These are phyloP conservation scores for Phytopythium chamaehyphon DNA, from an alignment of 352 stramenopile genomes.

Conservation along the genomic window DNA sequence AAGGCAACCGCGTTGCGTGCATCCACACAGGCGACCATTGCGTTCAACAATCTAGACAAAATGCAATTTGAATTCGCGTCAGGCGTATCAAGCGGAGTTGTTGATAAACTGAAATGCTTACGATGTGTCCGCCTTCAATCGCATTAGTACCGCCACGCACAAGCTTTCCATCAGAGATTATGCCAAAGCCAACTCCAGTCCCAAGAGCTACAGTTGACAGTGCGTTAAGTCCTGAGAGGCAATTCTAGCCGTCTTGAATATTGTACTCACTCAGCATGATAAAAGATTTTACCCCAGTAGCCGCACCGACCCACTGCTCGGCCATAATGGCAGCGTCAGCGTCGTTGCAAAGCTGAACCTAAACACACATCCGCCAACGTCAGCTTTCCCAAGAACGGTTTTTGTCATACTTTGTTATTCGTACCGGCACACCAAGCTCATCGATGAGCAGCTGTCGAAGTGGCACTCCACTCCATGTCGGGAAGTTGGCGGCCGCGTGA, in stretches of 20 bases:
- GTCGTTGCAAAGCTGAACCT: slow-evolving; percentile 68
- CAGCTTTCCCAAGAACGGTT: neutral
- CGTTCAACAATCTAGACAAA: slow-evolving; percentile 67
- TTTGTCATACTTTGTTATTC: neutral
- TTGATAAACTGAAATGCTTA: slow-evolving; percentile 16
- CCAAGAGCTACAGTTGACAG: slow-evolving; percentile 43
- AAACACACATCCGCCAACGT: neutral
- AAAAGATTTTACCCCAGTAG: slow-evolving; percentile 54
- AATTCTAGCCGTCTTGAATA: neutral
- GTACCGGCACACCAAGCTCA: slow-evolving; percentile 25
- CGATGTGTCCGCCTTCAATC: slow-evolving; percentile 81
- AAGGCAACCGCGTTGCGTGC: slow-evolving; percentile 68
- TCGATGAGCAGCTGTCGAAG: slow-evolving; percentile 50
- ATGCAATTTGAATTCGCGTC: neutral
- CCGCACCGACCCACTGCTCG: slow-evolving; percentile 76
- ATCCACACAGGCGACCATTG: slow-evolving; percentile 71
- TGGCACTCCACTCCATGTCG: slow-evolving; percentile 55
- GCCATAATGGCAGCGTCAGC: slow-evolving; percentile 77
- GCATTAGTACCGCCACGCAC: slow-evolving; percentile 60
- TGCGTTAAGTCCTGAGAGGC: neutral
- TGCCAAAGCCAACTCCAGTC: slow-evolving; percentile 66
- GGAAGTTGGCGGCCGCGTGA: slow-evolving; percentile 66
- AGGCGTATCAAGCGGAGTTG: too few relatives aligned
- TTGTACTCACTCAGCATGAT: slow-evolving; percentile 76
- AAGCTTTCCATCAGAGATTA: slow-evolving; percentile 60